Evolutionary conservation across 2,329 filamentous ascomycete species (phyloP), one percentile per base, ranked within the genome.

Genomic region (Ploettnerulaceae sp.): DNA sequence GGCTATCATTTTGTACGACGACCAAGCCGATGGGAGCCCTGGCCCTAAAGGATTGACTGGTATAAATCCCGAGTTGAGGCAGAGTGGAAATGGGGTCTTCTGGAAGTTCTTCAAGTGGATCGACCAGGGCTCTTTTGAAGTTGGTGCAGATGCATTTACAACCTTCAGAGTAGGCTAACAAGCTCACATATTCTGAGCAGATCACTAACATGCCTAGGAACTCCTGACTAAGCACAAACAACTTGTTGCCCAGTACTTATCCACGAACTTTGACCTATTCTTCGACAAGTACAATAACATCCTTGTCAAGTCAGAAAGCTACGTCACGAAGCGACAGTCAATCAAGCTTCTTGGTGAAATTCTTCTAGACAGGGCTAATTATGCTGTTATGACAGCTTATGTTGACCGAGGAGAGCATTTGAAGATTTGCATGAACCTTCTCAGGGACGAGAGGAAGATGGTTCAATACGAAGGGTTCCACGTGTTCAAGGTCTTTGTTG

Each of bases 381-480:
- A 98, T 72, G 89, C 83, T 63, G 89, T 97, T 63, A 98, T 98
- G 93, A 97, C 91, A 47, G 82, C 86, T 53, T 98, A 97, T 64
- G 93, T 98, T 48, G 90, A 95, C 66, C 84, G 86, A 38, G 90
- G 90, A 50, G 91, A 97, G 64, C 90, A 98, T 64, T 77, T 98
- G 58, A 98, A 98, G 71, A 86, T 97, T 55, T 93, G 90, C 71
- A 98, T 98, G 93, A 97, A 95, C 67, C 75, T 98, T 49, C 73
- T 98, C 51, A 84, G 89, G 57, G 93, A 97, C 66, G 91, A 97
- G 67, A 81, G 91, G 58, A 93, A 95, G 68, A 98, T 98, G 90
- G 93, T 98, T 52, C 93, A 97, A 68, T 98, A 98, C 66, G 93
- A 98, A 67, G 93, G 90, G 6, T 98, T 98, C 66, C 93, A 98